Percentiles rank a stretch among this genome's conserved stretches.
These are phyloP conservation scores for Strombidium stylifer DNA, from an alignment of 73 alveolate species.

Conservation along the genomic window DNA sequence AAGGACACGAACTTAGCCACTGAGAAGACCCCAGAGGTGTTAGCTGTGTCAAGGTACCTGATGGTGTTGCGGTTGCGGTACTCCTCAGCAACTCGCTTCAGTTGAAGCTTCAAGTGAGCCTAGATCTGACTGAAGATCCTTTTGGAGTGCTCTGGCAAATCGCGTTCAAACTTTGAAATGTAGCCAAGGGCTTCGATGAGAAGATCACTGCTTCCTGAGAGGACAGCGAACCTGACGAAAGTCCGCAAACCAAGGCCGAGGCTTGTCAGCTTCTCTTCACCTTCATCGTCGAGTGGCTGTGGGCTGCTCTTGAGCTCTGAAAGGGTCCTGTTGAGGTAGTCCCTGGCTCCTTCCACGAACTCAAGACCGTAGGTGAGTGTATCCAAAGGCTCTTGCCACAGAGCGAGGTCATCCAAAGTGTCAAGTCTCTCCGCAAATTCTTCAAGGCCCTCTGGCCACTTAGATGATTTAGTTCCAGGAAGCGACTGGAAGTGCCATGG, in stretches of 20 bases:
- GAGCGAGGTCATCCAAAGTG: conserved; percentile 23
- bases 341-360: conserved; percentile 42
- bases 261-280: no score
- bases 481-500: conserved; percentile 64
- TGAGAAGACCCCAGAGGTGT: conserved; percentile 66
- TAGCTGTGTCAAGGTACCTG: conserved; percentile 43
- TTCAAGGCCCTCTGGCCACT: conserved; percentile 33
- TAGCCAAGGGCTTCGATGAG: conserved; percentile 28
- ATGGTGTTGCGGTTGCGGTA: no score
- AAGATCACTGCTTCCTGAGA: conserved; percentile 23
- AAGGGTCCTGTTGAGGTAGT: conserved; percentile 35
- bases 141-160: no score
- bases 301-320: no score
- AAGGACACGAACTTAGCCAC: conserved; percentile 51
- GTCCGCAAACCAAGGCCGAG: no score
- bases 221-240: no score
- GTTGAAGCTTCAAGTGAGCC: no score
- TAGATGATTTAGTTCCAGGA: conserved; percentile 61
- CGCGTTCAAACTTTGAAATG: no score
- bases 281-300: no score
- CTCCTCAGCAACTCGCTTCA: no score
- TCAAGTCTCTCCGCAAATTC: conserved; percentile 49
- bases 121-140: no score
- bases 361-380: conserved; percentile 14
- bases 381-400: conserved; percentile 67